phyloP scores from a whole-genome alignment of 192 early-diverging fungal species.

The Dissophora globulifera region DNA sequence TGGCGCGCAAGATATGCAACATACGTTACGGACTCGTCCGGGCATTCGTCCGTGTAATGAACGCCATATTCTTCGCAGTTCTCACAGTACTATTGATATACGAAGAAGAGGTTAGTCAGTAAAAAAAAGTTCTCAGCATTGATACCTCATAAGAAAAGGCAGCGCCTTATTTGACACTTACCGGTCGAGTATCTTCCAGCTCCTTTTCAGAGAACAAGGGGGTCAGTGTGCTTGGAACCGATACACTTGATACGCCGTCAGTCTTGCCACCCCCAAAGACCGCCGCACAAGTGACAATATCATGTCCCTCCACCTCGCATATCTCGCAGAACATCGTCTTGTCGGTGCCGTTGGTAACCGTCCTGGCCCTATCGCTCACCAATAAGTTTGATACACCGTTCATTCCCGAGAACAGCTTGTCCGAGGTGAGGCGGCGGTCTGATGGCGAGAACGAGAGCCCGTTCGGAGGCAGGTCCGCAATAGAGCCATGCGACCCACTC shows the following conservation, averaged over 20 bases:
- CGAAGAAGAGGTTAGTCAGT: no score
- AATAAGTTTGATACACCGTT: background rate
- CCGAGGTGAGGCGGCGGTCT: conserved; percentile 14
- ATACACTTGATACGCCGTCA: background rate
- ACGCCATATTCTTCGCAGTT: conserved; percentile 78
- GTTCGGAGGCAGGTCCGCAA: conserved; percentile 6
- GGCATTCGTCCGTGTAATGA: conserved; percentile 80
- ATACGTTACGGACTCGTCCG: conserved; percentile 60
- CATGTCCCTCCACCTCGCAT: conserved; percentile 74
- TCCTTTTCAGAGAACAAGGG: conserved; percentile 7
- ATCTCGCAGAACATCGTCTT: conserved; percentile 70
- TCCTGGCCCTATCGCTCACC: conserved; percentile 6
- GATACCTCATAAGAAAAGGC: no score
- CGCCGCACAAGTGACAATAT: conserved; percentile 67
- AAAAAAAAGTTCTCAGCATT: no score
- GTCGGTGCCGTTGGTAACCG: conserved; percentile 30
- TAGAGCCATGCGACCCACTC: conserved; percentile 17
- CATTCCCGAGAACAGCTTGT: background rate
- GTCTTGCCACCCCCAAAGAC: conserved; percentile 50
- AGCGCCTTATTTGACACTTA: conserved; percentile 33
- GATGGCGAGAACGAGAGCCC: conserved; percentile 21
- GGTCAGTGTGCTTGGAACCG: background rate
- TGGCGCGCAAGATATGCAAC: background rate
- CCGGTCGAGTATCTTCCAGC: conserved; percentile 52
- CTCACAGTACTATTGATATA: conserved; percentile 82